These are phyloP conservation scores for Petunia secreta DNA, from an alignment of 257 asterid species.

Conservation along the genomic window DNA sequence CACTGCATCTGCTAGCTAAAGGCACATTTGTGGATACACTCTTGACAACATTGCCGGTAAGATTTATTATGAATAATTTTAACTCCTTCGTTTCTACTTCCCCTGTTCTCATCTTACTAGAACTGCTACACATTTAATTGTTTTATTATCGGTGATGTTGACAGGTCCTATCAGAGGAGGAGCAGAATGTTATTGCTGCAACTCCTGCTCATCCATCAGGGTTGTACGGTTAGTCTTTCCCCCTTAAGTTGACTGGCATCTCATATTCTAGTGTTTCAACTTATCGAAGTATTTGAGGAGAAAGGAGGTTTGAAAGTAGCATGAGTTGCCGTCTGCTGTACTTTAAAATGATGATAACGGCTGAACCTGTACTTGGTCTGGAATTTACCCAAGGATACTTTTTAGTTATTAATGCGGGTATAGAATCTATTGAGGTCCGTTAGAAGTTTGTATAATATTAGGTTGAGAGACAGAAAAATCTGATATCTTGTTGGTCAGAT, in stretches of 20 bases:
- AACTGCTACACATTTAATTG: neutral
- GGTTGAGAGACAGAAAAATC: neutral
- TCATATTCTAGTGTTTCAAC: slow-evolving; percentile 2
- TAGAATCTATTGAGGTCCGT: neutral
- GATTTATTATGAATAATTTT: slow-evolving; percentile 29
- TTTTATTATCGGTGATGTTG: slow-evolving; percentile 12
- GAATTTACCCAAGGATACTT: slow-evolving; percentile 9
- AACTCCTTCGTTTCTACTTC: neutral
- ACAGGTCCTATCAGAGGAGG: slow-evolving; percentile 82
- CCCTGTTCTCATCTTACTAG: slow-evolving; percentile 18
- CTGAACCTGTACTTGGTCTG: neutral
- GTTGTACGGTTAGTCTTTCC: slow-evolving; percentile 65
- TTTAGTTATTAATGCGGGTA: neutral
- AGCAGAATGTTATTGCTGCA: slow-evolving; percentile 78
- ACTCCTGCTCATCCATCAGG: slow-evolving; percentile 98
- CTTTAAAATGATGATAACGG: neutral
- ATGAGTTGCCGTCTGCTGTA: neutral
- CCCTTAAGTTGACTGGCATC: neutral
- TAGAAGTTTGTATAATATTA: neutral
- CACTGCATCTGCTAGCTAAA: slow-evolving; percentile 59
- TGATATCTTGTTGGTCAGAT: neutral
- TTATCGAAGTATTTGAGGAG: neutral
- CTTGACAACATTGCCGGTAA: slow-evolving; percentile 79
- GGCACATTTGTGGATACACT: slow-evolving; percentile 62
- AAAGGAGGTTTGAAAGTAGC: neutral